Evolutionary conservation across 2,329 filamentous ascomycete genomes (phyloP).

Genomic region (Penicillium oxalicum): DNA sequence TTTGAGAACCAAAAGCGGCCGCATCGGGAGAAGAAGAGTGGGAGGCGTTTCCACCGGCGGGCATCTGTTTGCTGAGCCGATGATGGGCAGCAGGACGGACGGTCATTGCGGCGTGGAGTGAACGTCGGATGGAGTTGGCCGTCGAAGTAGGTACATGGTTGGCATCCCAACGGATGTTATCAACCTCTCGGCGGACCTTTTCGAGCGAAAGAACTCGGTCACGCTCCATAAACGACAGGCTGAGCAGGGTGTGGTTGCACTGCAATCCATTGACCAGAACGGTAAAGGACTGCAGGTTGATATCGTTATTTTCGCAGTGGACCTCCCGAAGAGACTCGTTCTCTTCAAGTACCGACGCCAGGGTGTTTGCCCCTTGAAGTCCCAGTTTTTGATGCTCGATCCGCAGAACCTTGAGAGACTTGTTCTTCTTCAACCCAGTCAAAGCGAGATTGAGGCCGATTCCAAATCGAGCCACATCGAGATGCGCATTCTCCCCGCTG

Average conservation of each 20-base stretch:
- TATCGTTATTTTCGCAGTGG: constrained; percentile 66
- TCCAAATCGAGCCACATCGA: constrained; percentile 65
- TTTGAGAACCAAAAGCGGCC: constrained; percentile 28
- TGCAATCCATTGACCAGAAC: constrained; percentile 64
- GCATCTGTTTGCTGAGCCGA: constrained; percentile 29
- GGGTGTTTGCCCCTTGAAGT: constrained; percentile 61
- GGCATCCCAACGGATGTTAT: constrained; percentile 43
- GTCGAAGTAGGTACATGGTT: constrained; percentile 27
- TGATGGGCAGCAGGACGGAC: constrained; percentile 27
- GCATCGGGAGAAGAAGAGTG: constrained; percentile 17
- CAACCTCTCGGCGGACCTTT: constrained; percentile 52
- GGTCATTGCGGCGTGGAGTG: constrained; percentile 37
- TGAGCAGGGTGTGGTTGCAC: constrained; percentile 57
- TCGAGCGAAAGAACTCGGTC: constrained; percentile 58
- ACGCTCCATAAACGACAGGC: constrained; percentile 57
- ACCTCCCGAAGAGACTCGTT: constrained; percentile 60
- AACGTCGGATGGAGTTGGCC: constrained; percentile 39
- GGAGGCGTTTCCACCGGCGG: constrained; percentile 10
- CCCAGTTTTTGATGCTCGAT: constrained; percentile 66
- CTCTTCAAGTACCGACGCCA: constrained; percentile 61
- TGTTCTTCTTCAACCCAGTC: constrained; percentile 59
- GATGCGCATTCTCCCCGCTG: constrained; percentile 63
- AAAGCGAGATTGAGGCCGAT: constrained; percentile 63
- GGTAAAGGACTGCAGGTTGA: constrained; percentile 64
- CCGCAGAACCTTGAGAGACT: constrained; percentile 54